Evolutionary conservation across 495 filamentous ascomycete species (phyloP), one percentile per base, ranked within the genome.

Genomic region (Penicillium dipodomyicola): DNA sequence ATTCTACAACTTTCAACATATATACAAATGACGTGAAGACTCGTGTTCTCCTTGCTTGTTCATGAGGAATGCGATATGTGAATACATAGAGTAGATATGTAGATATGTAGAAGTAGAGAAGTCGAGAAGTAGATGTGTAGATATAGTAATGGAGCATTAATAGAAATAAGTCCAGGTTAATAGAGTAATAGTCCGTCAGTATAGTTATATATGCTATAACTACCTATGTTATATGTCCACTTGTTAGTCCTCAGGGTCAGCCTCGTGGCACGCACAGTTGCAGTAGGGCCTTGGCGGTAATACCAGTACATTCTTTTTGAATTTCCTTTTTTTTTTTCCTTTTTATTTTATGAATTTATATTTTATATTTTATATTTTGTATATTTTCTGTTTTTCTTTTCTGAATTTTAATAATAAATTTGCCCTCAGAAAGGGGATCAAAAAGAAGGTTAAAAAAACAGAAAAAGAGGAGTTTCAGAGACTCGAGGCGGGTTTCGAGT

Each of bases 251-350:
- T n/a, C 49, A 57, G 54, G 53, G 59, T 61, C 58, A 58, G 55
- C 60, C 60, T 62, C 60, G 60, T 62, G 60, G 60, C 60, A 62
- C 60, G 40, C 60, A 62, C 50, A 37, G 56, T 57, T 62, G 59
- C 49, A 62, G 59, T 35, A 39, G 50, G 23, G 55, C 37, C 59
- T 61, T 61, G 59, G 59, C 59, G 43, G 50, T 52, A 43, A 52
- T 52, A 52, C 33, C 25, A 44, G 23, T 32, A 29, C 49, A 51
- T 51, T 43, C 39, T 22, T 32, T 23, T 40, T n/a, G 19, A 14
- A 35, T 14, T 54, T 14, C 0, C 10, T 11, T 33, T 14, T 14
- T 5, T 14, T 5, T 14, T 33, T 33, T 5, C 11, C 10, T 14
- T 12, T 33, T 5, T 12, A 32, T 33, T 33, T 35, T 17, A 5